Percentiles rank a stretch among this genome's conserved stretches.
Evolutionary conservation across 352 stramenopile genomes (phyloP).

Genomic region (Phytophthora cajani): DNA sequence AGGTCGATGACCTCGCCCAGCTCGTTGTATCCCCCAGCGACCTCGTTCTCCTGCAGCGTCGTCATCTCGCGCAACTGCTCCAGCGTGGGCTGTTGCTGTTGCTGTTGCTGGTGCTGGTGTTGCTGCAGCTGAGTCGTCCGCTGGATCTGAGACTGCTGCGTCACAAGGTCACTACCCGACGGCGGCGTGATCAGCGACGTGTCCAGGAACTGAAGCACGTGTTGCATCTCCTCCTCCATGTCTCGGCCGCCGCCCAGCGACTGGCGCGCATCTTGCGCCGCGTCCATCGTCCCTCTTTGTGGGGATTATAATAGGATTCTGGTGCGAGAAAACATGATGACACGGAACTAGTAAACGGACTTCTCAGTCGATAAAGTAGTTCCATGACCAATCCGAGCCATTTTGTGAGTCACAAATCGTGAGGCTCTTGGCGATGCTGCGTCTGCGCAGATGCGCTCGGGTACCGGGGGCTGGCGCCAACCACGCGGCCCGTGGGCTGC

Average conservation of each 20-base stretch:
- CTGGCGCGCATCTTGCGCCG: constrained; percentile 21
- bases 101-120: neutral
- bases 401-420: constrained; percentile 20
- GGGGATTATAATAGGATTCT: constrained; percentile 22
- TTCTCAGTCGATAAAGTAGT: neutral
- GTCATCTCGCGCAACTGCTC: constrained; percentile 40
- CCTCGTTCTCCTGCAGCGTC: constrained; percentile 48
- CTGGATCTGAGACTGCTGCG: constrained; percentile 26
- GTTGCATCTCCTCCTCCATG: constrained; percentile 62
- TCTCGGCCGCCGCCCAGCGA: constrained; percentile 24
- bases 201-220: constrained; percentile 72
- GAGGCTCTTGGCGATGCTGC: constrained; percentile 29
- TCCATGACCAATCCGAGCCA: neutral
- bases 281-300: constrained; percentile 18
- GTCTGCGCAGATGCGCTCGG: constrained; percentile 11
- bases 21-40: constrained; percentile 57
- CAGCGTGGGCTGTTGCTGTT: constrained; percentile 8
- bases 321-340: constrained; percentile 11
- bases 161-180: constrained; percentile 33
- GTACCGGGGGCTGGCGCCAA: neutral
- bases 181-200: constrained; percentile 54
- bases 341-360: constrained; percentile 2
- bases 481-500: constrained; percentile 32
- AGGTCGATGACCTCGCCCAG: constrained; percentile 73
- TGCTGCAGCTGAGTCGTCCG: constrained; percentile 18